Evolutionary conservation across 768 basidiomycete genomes (phyloP), one percentile per base, ranked within the genome.

Genomic region (Kwoniella bestiolae): DNA sequence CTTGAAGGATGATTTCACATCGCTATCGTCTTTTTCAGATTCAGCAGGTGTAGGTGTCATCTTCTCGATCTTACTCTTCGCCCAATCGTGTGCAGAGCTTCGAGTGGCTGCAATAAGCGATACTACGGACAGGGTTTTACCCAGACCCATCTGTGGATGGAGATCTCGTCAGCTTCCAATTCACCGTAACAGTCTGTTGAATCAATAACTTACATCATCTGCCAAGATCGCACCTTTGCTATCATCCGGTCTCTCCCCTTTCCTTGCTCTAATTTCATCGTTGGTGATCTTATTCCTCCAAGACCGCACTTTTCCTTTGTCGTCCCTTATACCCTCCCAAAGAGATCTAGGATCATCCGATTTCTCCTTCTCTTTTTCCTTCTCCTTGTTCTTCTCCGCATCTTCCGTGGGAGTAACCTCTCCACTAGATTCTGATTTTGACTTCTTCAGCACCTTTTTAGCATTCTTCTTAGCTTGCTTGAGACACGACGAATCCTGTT

Each of bases 81-180:
- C 88, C 80, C 94, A 94, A 35, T 81, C 81, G 23, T 82, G 83
- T 11, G 96, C 91, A 0, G 90, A 85, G 55, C 78, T 71, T 14
- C 94, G 84, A 1, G 96, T 98, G 29, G 90, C 86, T 11, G 92
- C 94, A 56, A 99, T 90, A 55, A 99, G 85, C 16, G 95, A 91
- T 26, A 98, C 91, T 67, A 94, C 92, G 31, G 93, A 91, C 57
- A 98, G 93, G 0, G 95, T 98, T 82, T 98, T 98, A 18, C 95
- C 95, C 29, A 99, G 86, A 71, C 95, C 95, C 94, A 96, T 97
- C 94, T 96, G 72, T 8, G 38, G 11, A n/a, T n/a, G n/a, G 3
- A 35, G 7, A n/a, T 51, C 23, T 5, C 12, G 63, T 64, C 63
- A 58, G 63, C 62, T 12, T n/a, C n/a, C n/a, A n/a, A n/a, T n/a